Evolutionary conservation across 2,329 filamentous ascomycete species (phyloP).

Genomic region (Xylariomycetidae sp.): DNA sequence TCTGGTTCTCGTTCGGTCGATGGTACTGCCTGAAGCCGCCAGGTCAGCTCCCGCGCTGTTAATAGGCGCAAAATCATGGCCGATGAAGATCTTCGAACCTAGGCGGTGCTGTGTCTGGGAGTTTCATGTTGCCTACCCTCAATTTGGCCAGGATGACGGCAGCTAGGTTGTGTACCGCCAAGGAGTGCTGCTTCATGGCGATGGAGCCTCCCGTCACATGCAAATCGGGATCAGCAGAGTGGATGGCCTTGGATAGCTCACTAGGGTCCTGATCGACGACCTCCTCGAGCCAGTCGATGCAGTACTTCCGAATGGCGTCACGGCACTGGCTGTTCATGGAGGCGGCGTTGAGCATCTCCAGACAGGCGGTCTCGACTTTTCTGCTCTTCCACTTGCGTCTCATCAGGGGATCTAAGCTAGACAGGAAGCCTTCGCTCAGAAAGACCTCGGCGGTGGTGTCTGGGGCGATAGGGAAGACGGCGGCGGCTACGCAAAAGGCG

Average conservation of each 20-base stretch:
- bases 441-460: slow-evolving; percentile 74
- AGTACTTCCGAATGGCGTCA: slow-evolving; percentile 79
- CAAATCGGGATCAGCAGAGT: slow-evolving; percentile 48
- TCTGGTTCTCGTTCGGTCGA: slow-evolving; percentile 35
- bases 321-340: slow-evolving; percentile 82
- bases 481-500: slow-evolving; percentile 87
- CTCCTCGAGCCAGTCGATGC: slow-evolving; percentile 80
- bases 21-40: slow-evolving; percentile 49
- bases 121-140: slow-evolving; percentile 43
- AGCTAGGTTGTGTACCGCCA: slow-evolving; percentile 59
- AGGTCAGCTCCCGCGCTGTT: slow-evolving; percentile 21
- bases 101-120: slow-evolving; percentile 25
- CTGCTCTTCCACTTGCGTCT: slow-evolving; percentile 76
- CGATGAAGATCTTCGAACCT: slow-evolving; percentile 19
- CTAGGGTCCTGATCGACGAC: slow-evolving; percentile 70
- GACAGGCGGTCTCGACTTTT: slow-evolving; percentile 78
- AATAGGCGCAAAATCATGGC: slow-evolving; percentile 16
- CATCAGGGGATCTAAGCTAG: slow-evolving; percentile 71
- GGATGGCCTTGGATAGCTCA: slow-evolving; percentile 43
- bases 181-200: slow-evolving; percentile 56
- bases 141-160: slow-evolving; percentile 74
- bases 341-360: slow-evolving; percentile 88
- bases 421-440: slow-evolving; percentile 81
- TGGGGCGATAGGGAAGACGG: slow-evolving; percentile 81
- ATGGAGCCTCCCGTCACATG: slow-evolving; percentile 57